Base-by-base conservation (phyloP, 2,329 filamentous ascomycete genomes). In the Fusarium multiceps region DNA sequence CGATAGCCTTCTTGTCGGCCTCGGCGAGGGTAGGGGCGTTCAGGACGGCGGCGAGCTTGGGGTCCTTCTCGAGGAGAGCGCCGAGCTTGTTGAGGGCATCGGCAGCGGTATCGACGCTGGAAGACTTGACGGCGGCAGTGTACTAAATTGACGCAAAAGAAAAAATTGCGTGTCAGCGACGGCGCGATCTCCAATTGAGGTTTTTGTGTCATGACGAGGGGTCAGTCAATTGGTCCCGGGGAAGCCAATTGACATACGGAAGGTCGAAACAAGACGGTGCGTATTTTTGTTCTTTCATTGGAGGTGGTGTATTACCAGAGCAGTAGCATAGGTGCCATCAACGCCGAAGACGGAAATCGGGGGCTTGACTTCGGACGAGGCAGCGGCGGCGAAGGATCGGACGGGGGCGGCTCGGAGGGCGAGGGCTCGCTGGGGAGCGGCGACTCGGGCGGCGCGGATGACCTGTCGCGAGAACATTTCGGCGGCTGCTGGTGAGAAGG, bases 241-340 rank as follows among this genome's bases (percentile, higher is more conserved):
- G n/a, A 32, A 61, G 58, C 66, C 69, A 74, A 76, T 76, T 76
- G 74, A 23, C 23, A 46, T 37, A 47, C 23, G 18, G 34, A 27
- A 27, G 30, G 37, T 59, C 48, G 62, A 49, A 37, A 55, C 28
- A 49, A 47, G 45, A 55, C 7, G 30, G 42, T 56, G 43, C 43
- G 42, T 49, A 58, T 43, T 21, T 32, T n/a, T 25, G 20, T 46
- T 23, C 16, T 45, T 21, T 59, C 32, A 50, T 43, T 41, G 43
- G 56, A 54, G 47, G 63, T 49, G 56, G 66, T 59, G 65, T 93
- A 45, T 82, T 95, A 99, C 96, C 90, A 99, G 88, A 86, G 96
- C 96, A 85, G 92, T 94, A 82, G 96, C 96, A 86, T 99, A 99
- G 81, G 95, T 98, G 83, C 96, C 96, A 84, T 98, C 96, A 80